phyloP scores from a whole-genome alignment of 2,329 filamentous ascomycete species.

The Chrysoporthe deuterocubensis region DNA sequence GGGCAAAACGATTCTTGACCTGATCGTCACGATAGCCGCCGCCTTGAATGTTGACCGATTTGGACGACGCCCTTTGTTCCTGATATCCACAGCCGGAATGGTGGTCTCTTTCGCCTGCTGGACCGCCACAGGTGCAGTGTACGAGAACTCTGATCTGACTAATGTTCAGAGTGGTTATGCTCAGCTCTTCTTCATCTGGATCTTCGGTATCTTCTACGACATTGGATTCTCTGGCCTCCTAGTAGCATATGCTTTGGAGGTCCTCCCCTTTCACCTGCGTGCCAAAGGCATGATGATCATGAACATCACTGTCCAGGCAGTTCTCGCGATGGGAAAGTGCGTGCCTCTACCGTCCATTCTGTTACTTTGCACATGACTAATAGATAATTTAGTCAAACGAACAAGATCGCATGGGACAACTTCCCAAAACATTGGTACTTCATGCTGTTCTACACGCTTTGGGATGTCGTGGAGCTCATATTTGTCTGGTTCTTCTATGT shows the following conservation, averaged over 20 bases:
- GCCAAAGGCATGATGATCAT: constrained; percentile 66
- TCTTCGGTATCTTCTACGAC: constrained; percentile 63
- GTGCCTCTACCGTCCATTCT: constrained; percentile 35
- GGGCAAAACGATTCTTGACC: constrained; percentile 59
- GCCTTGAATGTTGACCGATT: constrained; percentile 51
- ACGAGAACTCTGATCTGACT: constrained; percentile 48
- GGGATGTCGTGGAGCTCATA: constrained; percentile 62
- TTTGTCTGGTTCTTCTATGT: constrained; percentile 71
- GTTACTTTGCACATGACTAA: background rate
- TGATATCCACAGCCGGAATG: constrained; percentile 53
- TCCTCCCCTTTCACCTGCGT: constrained; percentile 61
- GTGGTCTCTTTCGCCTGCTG: constrained; percentile 50
- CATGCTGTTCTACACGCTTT: constrained; percentile 68
- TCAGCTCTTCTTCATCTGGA: constrained; percentile 62
- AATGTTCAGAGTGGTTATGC: constrained; percentile 49
- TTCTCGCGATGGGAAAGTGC: constrained; percentile 64
- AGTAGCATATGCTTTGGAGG: constrained; percentile 61
- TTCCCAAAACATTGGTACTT: constrained; percentile 66
- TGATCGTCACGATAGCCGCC: constrained; percentile 58
- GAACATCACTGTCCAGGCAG: constrained; percentile 66
- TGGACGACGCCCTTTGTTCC: constrained; percentile 54
- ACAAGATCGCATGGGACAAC: constrained; percentile 65
- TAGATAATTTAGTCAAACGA: constrained; percentile 56
- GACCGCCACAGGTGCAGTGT: constrained; percentile 54
- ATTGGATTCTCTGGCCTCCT: constrained; percentile 63